These are phyloP conservation scores for Neofusicoccum sp. DNA, from an alignment of 2,329 filamentous ascomycete species.

Conservation along the genomic window DNA sequence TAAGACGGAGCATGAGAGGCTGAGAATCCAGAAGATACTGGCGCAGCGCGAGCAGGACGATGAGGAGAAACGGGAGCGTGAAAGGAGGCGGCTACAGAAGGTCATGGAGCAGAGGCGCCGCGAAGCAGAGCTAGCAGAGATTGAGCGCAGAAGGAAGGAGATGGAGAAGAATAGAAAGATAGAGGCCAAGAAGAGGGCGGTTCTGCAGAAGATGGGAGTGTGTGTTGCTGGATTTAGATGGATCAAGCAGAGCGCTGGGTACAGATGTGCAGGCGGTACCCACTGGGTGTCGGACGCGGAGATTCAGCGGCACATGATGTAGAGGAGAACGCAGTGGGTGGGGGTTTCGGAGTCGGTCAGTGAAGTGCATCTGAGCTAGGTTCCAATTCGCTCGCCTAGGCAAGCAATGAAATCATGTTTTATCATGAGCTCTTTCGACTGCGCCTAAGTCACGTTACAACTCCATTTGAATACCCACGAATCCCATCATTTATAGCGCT, in stretches of 20 bases:
- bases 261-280: conserved; percentile 62
- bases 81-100: conserved; percentile 27
- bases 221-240: conserved; percentile 63
- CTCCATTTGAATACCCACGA: too few species aligned
- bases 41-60: not conserved
- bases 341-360: too few species aligned
- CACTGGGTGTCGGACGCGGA: conserved; percentile 56
- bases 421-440: too few species aligned
- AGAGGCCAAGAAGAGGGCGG: conserved; percentile 45
- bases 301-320: conserved; percentile 9
- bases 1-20: not conserved
- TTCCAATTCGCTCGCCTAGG: too few species aligned
- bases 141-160: conserved; percentile 43
- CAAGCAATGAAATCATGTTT: too few species aligned
- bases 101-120: conserved; percentile 29
- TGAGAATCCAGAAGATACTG: not conserved
- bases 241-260: conserved; percentile 63
- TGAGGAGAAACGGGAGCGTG: conserved; percentile 15
- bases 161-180: conserved; percentile 40
- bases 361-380: too few species aligned
- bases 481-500: too few species aligned
- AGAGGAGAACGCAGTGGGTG: too few species aligned
- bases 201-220: conserved; percentile 55
- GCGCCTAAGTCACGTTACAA: too few species aligned
- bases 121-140: conserved; percentile 43